Base-by-base conservation (phyloP, 176 grass and related monocot genomes). In the Lolium rigidum region DNA sequence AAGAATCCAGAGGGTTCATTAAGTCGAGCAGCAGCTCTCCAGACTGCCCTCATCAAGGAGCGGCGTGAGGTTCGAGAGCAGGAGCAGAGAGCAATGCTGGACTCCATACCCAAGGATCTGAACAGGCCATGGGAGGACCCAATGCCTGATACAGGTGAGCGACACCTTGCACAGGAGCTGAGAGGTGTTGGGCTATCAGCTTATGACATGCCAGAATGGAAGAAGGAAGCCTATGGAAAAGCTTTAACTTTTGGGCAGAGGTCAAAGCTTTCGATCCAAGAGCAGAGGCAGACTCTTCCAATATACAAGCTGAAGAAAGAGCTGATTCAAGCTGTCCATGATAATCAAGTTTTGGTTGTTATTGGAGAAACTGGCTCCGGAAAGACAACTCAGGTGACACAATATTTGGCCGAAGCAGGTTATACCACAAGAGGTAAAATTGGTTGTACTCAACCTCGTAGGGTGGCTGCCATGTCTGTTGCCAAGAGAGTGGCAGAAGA, bases 111-210 rank as follows among this genome's bases (percentile, higher is more conserved):
- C 9, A 98, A 98, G 89, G 96, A 98, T 92, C 84, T 98, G 46
- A 98, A 98, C 83, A 85, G 96, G n/a, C 92, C 96, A 17, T 98
- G 96, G 96, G 96, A 98, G 51, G 96, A 98, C 46, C 96, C 96
- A 48, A 94, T 98, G 93, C 93, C 96, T 17, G 93, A 94, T 46
- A 95, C 95, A 4, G 93, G 93, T 11, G 96, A 94, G 84, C 79
- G 96, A 31, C 92, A 98, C 65, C 89, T 98, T 57, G 93, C 93
- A 7, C 96, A 95, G 86, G 96, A 98, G 80, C 90, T 98, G 61
- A 88, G 90, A 70, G 93, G 96, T 81, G 92, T 95, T 44, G 96
- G 91, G 12, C 86, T 98, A 80, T 94, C 95, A 70, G 95, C 93
- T 35, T 95, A 98, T 80, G 93, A 93, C 72, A 98, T 98, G 93